A percentile compares a stretch with the other conserved stretches of the same genome.
phyloP scores from a whole-genome alignment of 768 basidiomycete species.

The Steccherinum ochraceum region DNA sequence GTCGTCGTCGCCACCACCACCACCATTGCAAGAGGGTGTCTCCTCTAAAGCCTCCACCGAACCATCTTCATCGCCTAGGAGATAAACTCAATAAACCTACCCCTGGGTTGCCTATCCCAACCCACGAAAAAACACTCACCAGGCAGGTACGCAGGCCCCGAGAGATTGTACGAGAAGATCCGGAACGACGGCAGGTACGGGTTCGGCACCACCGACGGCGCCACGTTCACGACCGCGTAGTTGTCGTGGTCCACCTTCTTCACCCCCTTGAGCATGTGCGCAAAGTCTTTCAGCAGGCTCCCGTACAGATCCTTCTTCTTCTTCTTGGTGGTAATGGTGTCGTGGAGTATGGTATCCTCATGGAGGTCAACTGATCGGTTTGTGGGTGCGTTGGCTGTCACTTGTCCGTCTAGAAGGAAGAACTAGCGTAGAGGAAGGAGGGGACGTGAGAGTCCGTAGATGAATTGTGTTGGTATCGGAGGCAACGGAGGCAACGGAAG shows the following conservation, averaged over 20 bases:
- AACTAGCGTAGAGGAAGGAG: constrained; percentile 21
- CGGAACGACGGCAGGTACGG: constrained; percentile 78
- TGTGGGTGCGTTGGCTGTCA: background rate
- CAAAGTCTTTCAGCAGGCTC: constrained; percentile 59
- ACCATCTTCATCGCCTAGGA: background rate
- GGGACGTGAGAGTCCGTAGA: constrained; percentile 1
- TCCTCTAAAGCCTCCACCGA: background rate
- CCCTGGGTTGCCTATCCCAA: constrained; percentile 5
- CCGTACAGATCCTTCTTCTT: constrained; percentile 41
- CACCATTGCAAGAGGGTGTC: too few relatives aligned
- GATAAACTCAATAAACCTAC: constrained; percentile 13
- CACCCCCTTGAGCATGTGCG: constrained; percentile 45
- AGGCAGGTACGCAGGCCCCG: constrained; percentile 27
- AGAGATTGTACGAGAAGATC: constrained; percentile 77
- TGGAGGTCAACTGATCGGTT: background rate
- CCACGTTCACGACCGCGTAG: constrained; percentile 74
- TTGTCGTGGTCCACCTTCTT: constrained; percentile 46
- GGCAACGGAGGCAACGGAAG: too few relatives aligned
- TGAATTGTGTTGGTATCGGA: background rate
- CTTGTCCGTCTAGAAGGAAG: constrained; percentile 25
- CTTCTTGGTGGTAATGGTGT: constrained; percentile 7
- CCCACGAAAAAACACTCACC: constrained; percentile 25
- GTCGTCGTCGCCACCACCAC: too few relatives aligned
- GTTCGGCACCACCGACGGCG: constrained; percentile 82
- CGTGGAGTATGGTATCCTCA: background rate